Base-by-base conservation (phyloP, 148 eudicot species). In the Linanthus parryae region DNA sequence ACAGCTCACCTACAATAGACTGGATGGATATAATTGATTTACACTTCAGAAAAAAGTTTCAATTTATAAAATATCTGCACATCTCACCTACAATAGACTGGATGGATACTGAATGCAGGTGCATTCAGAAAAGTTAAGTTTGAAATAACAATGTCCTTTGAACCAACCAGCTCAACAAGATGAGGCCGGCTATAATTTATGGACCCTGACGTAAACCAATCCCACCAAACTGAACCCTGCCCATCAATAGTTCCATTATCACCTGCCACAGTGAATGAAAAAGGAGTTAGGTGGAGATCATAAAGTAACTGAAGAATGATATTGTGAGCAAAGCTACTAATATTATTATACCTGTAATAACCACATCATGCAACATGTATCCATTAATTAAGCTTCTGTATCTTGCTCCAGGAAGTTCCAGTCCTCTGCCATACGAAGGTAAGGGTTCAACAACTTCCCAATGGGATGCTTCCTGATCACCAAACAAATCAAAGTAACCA, bases 161-260 rank as follows among this genome's bases (percentile, higher is more conserved):
- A 77, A 37, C 56, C 64, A 43, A 67, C 61, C 56, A 77, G 66
- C 24, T 77, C 83, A 24, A 77, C 61, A 40, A 77, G 79, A 66
- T 77, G 78, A 38, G 83, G 83, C 0, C 83, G 83, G 52, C 83
- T 77, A 38, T 77, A 44, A 34, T 73, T 70, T 33, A 73, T 49
- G 15, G 67, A 55, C 33, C 53, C 64, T 15, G 83, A 59, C 20
- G 13, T 54, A 56, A 55, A 66, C 55, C 45, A 61, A 43, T 73
- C 73, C 83, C 83, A 77, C 83, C 83, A 77, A 67, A 63, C 63
- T 19, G 76, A 73, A 47, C 83, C 83, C 56, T 73, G 79, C 1
- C 83, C 79, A 7, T 77, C 76, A 44, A 77, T 60, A 17, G 79
- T 73, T 52, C 83, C 83, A 48, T 73, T 66, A 65, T 77, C 75